phyloP scores from a whole-genome alignment of 352 stramenopile genomes.

The Globisporangium heterothallicum region DNA sequence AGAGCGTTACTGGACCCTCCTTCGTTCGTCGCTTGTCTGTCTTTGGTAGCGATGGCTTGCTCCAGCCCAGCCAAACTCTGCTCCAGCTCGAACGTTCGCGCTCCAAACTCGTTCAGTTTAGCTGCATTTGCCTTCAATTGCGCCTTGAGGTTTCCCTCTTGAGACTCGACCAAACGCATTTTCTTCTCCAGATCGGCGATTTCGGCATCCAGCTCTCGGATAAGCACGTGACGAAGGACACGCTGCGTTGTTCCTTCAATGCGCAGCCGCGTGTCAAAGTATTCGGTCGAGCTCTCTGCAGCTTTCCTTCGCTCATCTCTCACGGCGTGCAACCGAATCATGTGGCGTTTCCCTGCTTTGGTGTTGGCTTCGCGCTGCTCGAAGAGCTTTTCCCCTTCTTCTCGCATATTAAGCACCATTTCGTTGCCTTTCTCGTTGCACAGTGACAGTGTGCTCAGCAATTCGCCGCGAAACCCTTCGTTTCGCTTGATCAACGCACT shows the following conservation, averaged over 20 bases:
- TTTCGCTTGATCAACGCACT: slow-evolving; percentile 70
- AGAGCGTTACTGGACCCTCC: background rate
- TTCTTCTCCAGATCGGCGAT: slow-evolving; percentile 27
- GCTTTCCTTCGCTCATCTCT: slow-evolving; percentile 31
- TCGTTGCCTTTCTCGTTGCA: slow-evolving; percentile 52
- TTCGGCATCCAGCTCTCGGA: slow-evolving; percentile 38
- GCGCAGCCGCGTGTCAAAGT: slow-evolving; percentile 53
- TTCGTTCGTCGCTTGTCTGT: background rate
- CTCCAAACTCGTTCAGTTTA: slow-evolving; percentile 32
- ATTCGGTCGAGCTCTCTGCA: slow-evolving; percentile 30
- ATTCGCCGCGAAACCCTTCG: slow-evolving; percentile 45
- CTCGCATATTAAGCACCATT: slow-evolving; percentile 42
- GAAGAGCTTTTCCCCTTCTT: slow-evolving; percentile 51
- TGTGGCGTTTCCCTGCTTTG: slow-evolving; percentile 24
- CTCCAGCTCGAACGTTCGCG: slow-evolving; percentile 32
- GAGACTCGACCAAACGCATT: background rate
- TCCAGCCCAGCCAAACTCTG: slow-evolving; percentile 23
- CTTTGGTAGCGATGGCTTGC: slow-evolving; percentile 16
- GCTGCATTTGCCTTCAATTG: slow-evolving; percentile 18
- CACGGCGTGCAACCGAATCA: slow-evolving; percentile 23
- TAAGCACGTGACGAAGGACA: slow-evolving; percentile 32
- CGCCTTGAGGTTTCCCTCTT: slow-evolving; percentile 6
- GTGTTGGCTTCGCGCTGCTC: slow-evolving; percentile 26
- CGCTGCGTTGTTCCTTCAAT: slow-evolving; percentile 52
- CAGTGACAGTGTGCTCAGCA: slow-evolving; percentile 27